These are phyloP conservation scores for Lecanicillium sp. DNA, from an alignment of 2,329 filamentous ascomycete genomes.

Conservation along the genomic window DNA sequence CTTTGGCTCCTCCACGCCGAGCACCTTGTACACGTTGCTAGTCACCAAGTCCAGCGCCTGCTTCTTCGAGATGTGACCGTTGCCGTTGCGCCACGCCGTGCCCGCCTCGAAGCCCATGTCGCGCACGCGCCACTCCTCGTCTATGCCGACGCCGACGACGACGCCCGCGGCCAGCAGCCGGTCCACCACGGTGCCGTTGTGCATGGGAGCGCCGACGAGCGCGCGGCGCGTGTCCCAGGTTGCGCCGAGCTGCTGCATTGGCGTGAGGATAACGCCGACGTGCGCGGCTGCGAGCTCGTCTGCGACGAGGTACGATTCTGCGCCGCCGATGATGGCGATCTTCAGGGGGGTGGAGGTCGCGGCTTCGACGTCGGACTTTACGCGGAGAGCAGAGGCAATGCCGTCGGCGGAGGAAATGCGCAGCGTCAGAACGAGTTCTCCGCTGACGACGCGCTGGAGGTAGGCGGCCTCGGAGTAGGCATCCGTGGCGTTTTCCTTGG, in stretches of 20 bases:
- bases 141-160: conserved; percentile 49
- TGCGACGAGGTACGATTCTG: conserved; percentile 57
- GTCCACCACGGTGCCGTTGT: conserved; percentile 58
- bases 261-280: conserved; percentile 55
- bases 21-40: conserved; percentile 49
- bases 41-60: conserved; percentile 53
- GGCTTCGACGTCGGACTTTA: conserved; percentile 52
- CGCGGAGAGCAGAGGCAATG: conserved; percentile 51
- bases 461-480: conserved; percentile 44
- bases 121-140: conserved; percentile 57
- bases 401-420: conserved; percentile 57
- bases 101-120: conserved; percentile 56
- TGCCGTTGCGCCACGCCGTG: conserved; percentile 50
- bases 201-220: conserved; percentile 58
- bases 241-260: conserved; percentile 48
- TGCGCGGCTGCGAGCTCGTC: conserved; percentile 48
- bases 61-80: conserved; percentile 45
- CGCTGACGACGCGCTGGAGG: conserved; percentile 48
- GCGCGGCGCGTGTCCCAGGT: conserved; percentile 58
- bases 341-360: conserved; percentile 29
- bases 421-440: conserved; percentile 49
- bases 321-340: conserved; percentile 56
- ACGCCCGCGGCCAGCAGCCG: conserved; percentile 54
- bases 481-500: conserved; percentile 31
- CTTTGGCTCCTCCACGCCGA: conserved; percentile 39